Evolutionary conservation across 768 basidiomycete species (phyloP).

Genomic region (Boletus subparvulus): DNA sequence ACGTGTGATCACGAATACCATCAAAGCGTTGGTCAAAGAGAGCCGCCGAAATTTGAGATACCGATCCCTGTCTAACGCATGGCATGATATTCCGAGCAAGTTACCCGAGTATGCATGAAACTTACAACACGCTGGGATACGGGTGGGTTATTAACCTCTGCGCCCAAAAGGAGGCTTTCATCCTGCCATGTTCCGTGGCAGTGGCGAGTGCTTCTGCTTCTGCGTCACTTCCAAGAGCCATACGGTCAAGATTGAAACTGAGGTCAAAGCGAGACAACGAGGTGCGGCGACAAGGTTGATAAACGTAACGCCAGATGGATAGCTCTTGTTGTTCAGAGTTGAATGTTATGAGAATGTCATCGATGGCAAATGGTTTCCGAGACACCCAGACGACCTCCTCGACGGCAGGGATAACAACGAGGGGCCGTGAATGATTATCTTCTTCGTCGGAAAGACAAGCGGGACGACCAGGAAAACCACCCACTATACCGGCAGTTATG

Average conservation of each 20-base stretch:
- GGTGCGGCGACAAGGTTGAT: conserved; percentile 43
- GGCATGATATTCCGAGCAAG: conserved; percentile 1
- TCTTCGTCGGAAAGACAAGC: conserved; percentile 53
- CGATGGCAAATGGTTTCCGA: conserved; percentile 39
- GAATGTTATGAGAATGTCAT: conserved; percentile 58
- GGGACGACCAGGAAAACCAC: conserved; percentile 36
- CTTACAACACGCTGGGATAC: conserved; percentile 53
- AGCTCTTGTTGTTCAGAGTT: conserved; percentile 52
- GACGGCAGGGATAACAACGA: conserved; percentile 56
- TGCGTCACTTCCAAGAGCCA: conserved; percentile 55
- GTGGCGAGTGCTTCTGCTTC: conserved; percentile 43
- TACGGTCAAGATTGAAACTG: conserved; percentile 63
- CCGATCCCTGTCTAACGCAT: conserved; percentile 15
- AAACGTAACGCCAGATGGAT: conserved; percentile 73
- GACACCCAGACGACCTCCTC: conserved; percentile 69
- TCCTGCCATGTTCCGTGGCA: conserved; percentile 57
- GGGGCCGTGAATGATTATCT: conserved; percentile 48
- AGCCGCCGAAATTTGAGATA: conserved; percentile 45
- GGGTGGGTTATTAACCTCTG: conserved; percentile 54
- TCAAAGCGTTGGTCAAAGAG: conserved; percentile 68
- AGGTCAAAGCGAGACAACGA: conserved; percentile 55
- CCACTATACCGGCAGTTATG: conserved; percentile 58
- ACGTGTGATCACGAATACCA: conserved; percentile 48
- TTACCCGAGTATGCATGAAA: conserved; percentile 3
- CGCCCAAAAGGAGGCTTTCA: conserved; percentile 75